Percentiles rank a stretch among this genome's conserved stretches.
phyloP scores from a whole-genome alignment of 306 rosid genomes.

The Prunus kanzakura region DNA sequence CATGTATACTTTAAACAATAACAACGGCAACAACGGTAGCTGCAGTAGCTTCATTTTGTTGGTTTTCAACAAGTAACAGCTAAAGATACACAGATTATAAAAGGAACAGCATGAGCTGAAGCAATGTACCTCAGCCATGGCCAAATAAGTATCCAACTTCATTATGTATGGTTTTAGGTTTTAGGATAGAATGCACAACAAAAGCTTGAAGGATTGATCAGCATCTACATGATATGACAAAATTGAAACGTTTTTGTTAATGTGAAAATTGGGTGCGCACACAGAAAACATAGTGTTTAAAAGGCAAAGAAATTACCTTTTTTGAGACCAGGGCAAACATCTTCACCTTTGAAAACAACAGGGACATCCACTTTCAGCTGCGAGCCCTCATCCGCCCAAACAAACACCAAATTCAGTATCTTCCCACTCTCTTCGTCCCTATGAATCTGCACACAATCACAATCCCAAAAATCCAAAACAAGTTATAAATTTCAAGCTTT shows the following conservation, averaged over 20 bases:
- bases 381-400: constrained; percentile 88
- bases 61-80: background rate
- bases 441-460: constrained; percentile 50
- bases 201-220: background rate
- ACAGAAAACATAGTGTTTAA: background rate
- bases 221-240: background rate
- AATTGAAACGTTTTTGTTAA: background rate
- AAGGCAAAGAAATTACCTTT: constrained; percentile 54
- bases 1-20: background rate
- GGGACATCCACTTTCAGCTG: constrained; percentile 84
- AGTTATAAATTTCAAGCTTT: background rate
- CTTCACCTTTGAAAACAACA: constrained; percentile 78
- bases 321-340: constrained; percentile 65
- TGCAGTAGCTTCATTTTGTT: background rate
- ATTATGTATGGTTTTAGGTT: background rate
- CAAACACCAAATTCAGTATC: constrained; percentile 80
- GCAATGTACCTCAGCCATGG: background rate
- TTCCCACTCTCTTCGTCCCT: constrained; percentile 63
- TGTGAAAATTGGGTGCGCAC: background rate
- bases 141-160: background rate
- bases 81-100: background rate
- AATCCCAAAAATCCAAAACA: background rate
- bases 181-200: background rate
- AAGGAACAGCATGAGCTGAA: background rate
- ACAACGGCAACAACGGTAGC: background rate